Base-by-base conservation (phyloP, 2,329 filamentous ascomycete species). In the Cordyceps cicadae region DNA sequence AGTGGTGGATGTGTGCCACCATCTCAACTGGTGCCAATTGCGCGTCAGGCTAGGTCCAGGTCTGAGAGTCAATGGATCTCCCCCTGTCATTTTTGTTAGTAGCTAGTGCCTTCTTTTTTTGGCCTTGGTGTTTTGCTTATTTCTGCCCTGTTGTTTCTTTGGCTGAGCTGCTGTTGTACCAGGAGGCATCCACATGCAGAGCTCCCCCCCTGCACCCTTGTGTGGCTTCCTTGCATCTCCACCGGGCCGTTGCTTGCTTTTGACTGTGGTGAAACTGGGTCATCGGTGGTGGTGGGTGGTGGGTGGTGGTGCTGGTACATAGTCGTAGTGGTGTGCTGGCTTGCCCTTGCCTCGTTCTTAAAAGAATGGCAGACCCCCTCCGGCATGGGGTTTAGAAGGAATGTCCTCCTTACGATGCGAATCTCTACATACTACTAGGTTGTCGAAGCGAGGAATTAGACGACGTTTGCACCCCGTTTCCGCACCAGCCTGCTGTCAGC, bases 341-440 rank as follows among this genome's bases (percentile, higher is more conserved):
- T 55, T 55, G 62, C 60, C 58, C 61, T 55, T 51, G 50, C 54
- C 43, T 57, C 53, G 51, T 34, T 63, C 54, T 54, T 59, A 62
- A 58, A 62, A 62, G 60, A 59, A 59, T 59, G 60, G 54, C 34
- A 46, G 54, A 50, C 60, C 60, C 60, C 60, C 60, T 62, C 60
- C 41, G 45, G 34, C 5, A 59, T 37, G 55, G 41, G 45, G 15
- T 39, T 54, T 37, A 34, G 26, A 46, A 54, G 49, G 43, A 57
- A 51, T 54, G 49, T 34, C 54, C 55, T 62, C 39, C 48, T 60
- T 19, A 54, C 52, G 51, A 60, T 60, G 50, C 50, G 43, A 54
- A 49, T 49, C 14, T 45, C 50, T 60, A 12, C 50, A 43, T 43
- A n/a, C 15, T 41, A 3, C 19, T 54, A 49, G 12, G 19, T 45